Evolutionary conservation across 2,329 filamentous ascomycete species (phyloP).

Genomic region (Aureobasidium musti): DNA sequence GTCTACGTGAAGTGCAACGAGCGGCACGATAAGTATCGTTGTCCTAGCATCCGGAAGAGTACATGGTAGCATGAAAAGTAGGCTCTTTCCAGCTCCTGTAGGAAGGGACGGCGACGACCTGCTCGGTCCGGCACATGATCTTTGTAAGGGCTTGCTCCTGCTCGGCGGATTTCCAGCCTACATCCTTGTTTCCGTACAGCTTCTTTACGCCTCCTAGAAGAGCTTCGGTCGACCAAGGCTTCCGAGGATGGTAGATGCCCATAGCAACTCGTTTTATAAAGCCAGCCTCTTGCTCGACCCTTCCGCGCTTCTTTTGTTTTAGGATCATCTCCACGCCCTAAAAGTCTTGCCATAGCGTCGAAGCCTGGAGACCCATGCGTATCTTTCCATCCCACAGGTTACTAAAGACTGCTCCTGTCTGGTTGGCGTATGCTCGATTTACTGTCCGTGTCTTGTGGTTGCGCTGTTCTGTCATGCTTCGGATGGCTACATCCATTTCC

Average conservation of each 20-base stretch:
- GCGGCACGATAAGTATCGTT: slow-evolving; percentile 4
- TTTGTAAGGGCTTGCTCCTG: slow-evolving; percentile 4
- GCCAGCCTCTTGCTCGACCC: not conserved
- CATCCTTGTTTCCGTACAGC: not conserved
- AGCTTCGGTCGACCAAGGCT: slow-evolving; percentile 3
- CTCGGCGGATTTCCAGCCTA: not conserved
- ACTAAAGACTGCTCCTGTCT: not conserved
- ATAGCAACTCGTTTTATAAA: slow-evolving; percentile 2
- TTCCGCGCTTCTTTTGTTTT: not conserved
- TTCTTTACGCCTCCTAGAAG: slow-evolving; percentile 7
- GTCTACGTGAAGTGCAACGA: not conserved
- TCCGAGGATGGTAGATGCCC: not conserved
- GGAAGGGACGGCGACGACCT: not conserved
- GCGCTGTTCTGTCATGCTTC: not conserved
- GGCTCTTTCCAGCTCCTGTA: slow-evolving; percentile 1
- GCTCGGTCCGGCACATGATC: not conserved
- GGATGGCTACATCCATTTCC: not conserved
- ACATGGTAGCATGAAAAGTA: slow-evolving; percentile 1
- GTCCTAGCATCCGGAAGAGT: not conserved
- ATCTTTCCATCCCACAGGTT: slow-evolving; percentile 1
- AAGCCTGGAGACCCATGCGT: not conserved
- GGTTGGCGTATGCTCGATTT: not conserved
- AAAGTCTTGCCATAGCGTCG: not conserved
- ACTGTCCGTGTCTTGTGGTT: slow-evolving; percentile 2
- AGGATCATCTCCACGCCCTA: not conserved